A percentile compares a stretch with the other conserved stretches of the same genome.
Conservation (phyloP, 352 stramenopile species). For the Phytopythium sindhum region DNA sequence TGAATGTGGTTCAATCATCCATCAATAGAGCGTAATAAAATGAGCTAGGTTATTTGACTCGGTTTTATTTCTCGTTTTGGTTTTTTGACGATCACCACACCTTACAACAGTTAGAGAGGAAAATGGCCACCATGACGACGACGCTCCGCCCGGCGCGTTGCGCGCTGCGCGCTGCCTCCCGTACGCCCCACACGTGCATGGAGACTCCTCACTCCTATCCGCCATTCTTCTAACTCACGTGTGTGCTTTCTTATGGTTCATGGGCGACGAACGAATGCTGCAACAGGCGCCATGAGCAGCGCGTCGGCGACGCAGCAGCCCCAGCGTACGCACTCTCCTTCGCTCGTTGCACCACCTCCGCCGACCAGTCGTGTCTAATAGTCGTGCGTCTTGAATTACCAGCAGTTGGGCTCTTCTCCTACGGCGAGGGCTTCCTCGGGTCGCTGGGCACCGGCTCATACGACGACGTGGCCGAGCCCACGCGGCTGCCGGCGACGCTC, state of each 20-base stretch:
- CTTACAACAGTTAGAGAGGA: not conserved
- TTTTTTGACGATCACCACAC: not conserved
- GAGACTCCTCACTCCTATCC: not conserved
- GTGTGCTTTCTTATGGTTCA: not conserved
- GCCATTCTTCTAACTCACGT: not conserved
- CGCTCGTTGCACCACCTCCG: not conserved
- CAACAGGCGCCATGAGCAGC: conserved; percentile 6
- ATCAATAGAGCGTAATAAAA: too few species aligned
- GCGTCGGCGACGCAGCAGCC: not conserved
- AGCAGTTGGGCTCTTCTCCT: conserved; percentile 56
- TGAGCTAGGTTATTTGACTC: not conserved
- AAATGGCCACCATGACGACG: not conserved
- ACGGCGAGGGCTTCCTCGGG: conserved; percentile 75
- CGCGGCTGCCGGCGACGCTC: conserved; percentile 36
- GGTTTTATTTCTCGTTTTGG: not conserved
- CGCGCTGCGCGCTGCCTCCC: not conserved
- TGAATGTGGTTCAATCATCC: not conserved
- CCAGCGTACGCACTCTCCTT: not conserved
- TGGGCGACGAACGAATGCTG: not conserved
- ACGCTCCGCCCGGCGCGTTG: not conserved
- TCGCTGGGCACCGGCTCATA: conserved; percentile 69
- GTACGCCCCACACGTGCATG: not conserved
- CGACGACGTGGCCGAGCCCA: conserved; percentile 43
- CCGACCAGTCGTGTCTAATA: not conserved
- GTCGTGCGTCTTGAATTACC: not conserved